phyloP scores from a whole-genome alignment of 2,329 filamentous ascomycete genomes.

The Xylaria sp. region DNA sequence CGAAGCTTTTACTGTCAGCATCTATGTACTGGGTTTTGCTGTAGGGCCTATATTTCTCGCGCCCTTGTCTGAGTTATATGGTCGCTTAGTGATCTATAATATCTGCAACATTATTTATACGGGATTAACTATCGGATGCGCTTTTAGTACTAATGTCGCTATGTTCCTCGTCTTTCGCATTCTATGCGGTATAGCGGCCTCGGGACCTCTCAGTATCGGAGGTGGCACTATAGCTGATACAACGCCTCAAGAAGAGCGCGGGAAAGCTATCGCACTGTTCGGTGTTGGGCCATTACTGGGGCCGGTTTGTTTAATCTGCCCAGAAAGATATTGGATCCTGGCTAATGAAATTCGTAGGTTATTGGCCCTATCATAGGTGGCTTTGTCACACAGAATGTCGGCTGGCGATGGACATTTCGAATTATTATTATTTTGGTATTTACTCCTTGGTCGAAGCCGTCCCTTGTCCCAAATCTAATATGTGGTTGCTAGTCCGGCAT shows the following conservation, averaged over 20 bases:
- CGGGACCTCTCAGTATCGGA: slow-evolving; percentile 50
- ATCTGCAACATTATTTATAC: slow-evolving; percentile 49
- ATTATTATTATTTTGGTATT: slow-evolving; percentile 52
- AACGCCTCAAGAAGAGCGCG: slow-evolving; percentile 39
- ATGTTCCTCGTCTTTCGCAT: slow-evolving; percentile 52
- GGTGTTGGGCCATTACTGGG: slow-evolving; percentile 3
- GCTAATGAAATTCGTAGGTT: neutral
- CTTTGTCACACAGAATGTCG: slow-evolving; percentile 48
- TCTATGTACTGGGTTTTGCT: slow-evolving; percentile 34
- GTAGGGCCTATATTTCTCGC: slow-evolving; percentile 56
- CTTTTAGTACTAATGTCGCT: slow-evolving; percentile 43
- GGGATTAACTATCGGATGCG: slow-evolving; percentile 50
- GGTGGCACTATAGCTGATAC: slow-evolving; percentile 54
- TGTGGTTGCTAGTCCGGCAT: neutral
- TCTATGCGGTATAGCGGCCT: slow-evolving; percentile 47
- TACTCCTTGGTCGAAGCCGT: slow-evolving; percentile 18
- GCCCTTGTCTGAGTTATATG: slow-evolving; percentile 56
- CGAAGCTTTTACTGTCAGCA: slow-evolving; percentile 32
- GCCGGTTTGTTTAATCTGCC: neutral
- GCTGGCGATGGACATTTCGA: slow-evolving; percentile 63
- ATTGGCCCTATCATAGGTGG: slow-evolving; percentile 45
- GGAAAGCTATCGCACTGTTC: slow-evolving; percentile 51
- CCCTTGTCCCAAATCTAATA: neutral
- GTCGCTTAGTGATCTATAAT: slow-evolving; percentile 50
- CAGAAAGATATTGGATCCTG: neutral